Evolutionary conservation across 495 filamentous ascomycete species (phyloP), one percentile per base, ranked within the genome.

Genomic region (Hamigera avellanea): DNA sequence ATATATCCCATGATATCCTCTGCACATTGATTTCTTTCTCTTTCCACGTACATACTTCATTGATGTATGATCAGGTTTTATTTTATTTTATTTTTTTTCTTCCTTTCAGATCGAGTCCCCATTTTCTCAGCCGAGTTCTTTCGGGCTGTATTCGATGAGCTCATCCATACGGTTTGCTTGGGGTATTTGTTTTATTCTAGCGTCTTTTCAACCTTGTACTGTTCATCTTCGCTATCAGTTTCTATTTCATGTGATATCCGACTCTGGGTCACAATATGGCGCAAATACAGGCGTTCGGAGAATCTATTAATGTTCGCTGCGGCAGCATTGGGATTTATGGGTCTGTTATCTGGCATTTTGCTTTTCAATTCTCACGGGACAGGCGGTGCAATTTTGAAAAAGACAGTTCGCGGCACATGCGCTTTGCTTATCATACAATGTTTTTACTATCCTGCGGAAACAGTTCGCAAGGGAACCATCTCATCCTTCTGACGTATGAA

Each of bases 1-100:
- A 53, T 43, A 52, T 55, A 50, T 44, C 46, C 45, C 35, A 21
- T n/a, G 18, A 35, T 19, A 36, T 41, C 32, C 33, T 53, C 48
- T 49, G 49, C 51, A 54, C 52, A 52, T n/a, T n/a, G n/a, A n/a
- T n/a, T n/a, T n/a, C n/a, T n/a, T 15, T 36, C 26, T 28, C 21
- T 46, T 19, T 38, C 36, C 23, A 33, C 36, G 48, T 49, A 52
- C 43, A 54, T 52, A 56, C 49, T 56, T 29, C 33, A 36, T 48
- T 42, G 44, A 57, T 64, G 56, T 62, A 61, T 46, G 41, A 62
- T 54, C 53, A 60, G 26, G 41, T 45, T 58, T 40, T 29, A 21
- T 31, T 35, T 40, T 17, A 13, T 21, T 43, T 21, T 27, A 26
- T 42, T 35, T 43, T 39, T 46, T 37, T 27, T 14, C 14, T 25